These are phyloP conservation scores for Coccomyxa sp. DNA, from an alignment of 139 green algal genomes.

Conservation along the genomic window DNA sequence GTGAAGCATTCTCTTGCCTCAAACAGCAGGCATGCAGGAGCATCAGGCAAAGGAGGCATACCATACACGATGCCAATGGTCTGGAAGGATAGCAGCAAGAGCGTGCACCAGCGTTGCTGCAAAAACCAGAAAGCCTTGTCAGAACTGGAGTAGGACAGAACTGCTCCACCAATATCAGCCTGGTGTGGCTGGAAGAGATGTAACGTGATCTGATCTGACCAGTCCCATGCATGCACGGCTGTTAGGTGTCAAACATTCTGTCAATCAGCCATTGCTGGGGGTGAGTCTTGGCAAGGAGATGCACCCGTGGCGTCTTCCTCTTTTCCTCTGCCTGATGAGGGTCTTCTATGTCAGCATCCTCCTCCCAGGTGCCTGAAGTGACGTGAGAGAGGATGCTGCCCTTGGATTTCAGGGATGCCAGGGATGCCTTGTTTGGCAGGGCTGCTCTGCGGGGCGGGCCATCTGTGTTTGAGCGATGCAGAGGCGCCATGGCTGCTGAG, in stretches of 20 bases:
- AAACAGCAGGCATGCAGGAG: neutral
- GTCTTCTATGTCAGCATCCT: constrained; percentile 2
- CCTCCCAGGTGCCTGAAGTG: neutral
- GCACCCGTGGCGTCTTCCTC: neutral
- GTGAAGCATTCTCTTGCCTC: neutral
- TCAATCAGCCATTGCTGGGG: neutral
- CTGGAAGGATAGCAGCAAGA: constrained; percentile 19
- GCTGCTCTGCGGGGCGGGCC: neutral
- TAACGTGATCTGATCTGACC: neutral
- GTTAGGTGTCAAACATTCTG: no score
- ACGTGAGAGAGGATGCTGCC: neutral
- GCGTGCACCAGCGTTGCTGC: neutral
- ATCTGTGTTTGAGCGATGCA: neutral
- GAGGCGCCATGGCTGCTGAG: neutral
- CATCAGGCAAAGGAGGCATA: neutral
- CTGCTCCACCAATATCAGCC: neutral
- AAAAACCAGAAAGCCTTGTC: neutral
- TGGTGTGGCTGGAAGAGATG: neutral
- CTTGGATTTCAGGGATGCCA: no score
- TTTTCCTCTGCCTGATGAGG: neutral
- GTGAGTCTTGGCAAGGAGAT: neutral
- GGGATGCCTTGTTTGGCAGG: no score
- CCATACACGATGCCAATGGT: constrained; percentile 45
- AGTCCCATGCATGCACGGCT: neutral
- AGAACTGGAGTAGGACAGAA: neutral